These are phyloP conservation scores for Leishmania arabica DNA, from an alignment of 208 protist species.

Conservation along the genomic window DNA sequence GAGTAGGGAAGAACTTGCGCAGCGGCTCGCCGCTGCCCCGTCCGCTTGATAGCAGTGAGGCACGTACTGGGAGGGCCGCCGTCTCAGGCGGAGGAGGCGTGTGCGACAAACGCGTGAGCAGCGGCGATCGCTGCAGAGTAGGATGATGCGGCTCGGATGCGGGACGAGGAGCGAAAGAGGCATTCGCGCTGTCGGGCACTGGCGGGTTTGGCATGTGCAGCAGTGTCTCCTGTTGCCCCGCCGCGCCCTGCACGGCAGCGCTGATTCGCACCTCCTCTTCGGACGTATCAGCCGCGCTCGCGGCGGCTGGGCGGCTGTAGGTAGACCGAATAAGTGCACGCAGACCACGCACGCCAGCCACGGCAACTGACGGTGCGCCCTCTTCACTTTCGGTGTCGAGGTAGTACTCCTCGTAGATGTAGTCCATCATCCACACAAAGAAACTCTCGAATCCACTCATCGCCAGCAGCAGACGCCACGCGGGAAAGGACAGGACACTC, in stretches of 20 bases:
- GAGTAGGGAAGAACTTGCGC: conserved; percentile 36
- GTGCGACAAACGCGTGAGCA: background rate
- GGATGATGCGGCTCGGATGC: conserved; percentile 8
- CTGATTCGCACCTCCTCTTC: background rate
- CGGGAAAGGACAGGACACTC: conserved; percentile 75
- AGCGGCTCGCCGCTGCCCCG: conserved; percentile 1
- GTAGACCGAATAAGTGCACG: conserved; percentile 68
- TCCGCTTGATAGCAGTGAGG: background rate
- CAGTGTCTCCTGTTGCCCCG: background rate
- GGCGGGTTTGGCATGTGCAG: background rate
- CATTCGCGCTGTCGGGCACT: background rate
- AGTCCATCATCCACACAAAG: conserved; percentile 83
- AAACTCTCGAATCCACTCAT: conserved; percentile 86
- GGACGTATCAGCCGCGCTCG: background rate
- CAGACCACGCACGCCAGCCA: conserved; percentile 65
- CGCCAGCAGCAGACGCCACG: conserved; percentile 76
- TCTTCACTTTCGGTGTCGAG: conserved; percentile 29
- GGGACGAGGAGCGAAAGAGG: background rate
- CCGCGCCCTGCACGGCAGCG: background rate
- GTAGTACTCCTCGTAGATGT: conserved; percentile 83
- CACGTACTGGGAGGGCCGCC: background rate
- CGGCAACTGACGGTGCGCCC: conserved; percentile 36
- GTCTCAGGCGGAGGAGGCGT: conserved; percentile 5
- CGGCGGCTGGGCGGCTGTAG: conserved; percentile 26
- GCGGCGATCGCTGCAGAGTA: background rate